Evolutionary conservation across 805 yeast species (phyloP), one percentile per base, ranked within the genome.

Genomic region (Saccharomyces eubayanus): DNA sequence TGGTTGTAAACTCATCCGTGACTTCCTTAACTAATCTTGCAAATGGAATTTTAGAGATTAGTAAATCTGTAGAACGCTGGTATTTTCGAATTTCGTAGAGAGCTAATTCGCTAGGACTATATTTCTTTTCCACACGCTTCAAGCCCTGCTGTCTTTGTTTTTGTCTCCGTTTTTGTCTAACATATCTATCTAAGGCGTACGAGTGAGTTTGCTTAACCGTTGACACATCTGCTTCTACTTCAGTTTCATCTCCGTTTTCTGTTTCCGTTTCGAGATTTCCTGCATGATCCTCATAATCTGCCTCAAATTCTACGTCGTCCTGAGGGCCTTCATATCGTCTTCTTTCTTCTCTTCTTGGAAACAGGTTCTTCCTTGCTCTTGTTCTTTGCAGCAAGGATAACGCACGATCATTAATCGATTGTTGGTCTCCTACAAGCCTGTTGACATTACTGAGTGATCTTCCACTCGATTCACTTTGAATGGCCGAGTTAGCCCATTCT

Each of bases 11-110:
- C 49, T 72, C 70, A 51, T 82, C 82, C 0, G 89, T 85, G 2
- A 87, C 83, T 60, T 87, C 94, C 56, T 85, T 79, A 8, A 87
- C 89, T 27, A 87, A 71, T 56, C 92, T 73, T 1, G 92, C 88
- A 73, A 87, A 87, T 16, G 95, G 95, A 30, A 87, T 75, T 61
- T 85, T 85, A 28, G 89, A 73, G 14, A 87, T 74, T 47, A 87
- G 71, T 41, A 87, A 69, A 56, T 85, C 91, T 0, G 90, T 82
- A 31, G 83, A 74, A 62, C 80, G 77, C 63, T 87, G 92, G 60
- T 77, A 86, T 61, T 76, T 77, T 53, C 88, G 73, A 24, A 87
- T 86, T 61, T 87, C 91, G 60, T 82, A 71, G 30, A 85, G 67
- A 1, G 92, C 92, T 24, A 73, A 69, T 0, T 84, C 81, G 14